Conservation (phyloP, 208 protist genomes). For the Endotrypanum monterogeii region DNA sequence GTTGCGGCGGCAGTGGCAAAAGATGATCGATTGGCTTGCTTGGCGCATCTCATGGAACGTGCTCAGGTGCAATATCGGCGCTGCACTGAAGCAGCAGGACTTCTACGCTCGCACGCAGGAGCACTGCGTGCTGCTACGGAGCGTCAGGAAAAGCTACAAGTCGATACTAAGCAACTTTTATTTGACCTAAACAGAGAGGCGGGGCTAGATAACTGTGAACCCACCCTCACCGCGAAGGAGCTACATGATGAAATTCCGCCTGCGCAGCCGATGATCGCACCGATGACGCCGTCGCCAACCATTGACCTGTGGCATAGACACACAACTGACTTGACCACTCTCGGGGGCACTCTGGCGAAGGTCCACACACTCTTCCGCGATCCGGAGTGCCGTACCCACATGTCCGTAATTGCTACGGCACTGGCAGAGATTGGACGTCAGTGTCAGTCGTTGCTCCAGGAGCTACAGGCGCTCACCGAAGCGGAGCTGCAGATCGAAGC, state of each 20-base stretch:
- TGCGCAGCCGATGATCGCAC: not conserved
- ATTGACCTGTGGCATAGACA: constrained; percentile 16
- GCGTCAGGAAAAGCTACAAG: not conserved
- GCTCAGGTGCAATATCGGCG: constrained; percentile 15
- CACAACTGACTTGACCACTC: constrained; percentile 5
- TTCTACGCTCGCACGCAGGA: constrained; percentile 10
- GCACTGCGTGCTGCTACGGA: not conserved
- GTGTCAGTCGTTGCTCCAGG: constrained; percentile 11
- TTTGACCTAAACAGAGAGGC: not conserved
- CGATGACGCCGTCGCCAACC: not conserved
- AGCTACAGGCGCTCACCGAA: constrained; percentile 13
- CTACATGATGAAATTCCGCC: not conserved
- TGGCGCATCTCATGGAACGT: constrained; percentile 17
- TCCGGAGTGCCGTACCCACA: constrained; percentile 12
- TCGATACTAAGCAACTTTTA: not conserved
- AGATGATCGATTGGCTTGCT: constrained; percentile 18
- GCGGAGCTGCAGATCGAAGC: constrained; percentile 13
- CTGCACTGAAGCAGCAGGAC: not conserved
- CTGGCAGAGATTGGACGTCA: constrained; percentile 26
- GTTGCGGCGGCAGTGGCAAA: not conserved
- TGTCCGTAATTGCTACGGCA: constrained; percentile 20
- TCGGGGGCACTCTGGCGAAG: constrained; percentile 30
- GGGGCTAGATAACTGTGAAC: not conserved
- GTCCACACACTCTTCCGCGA: constrained; percentile 31
- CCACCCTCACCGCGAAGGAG: not conserved